These are phyloP conservation scores for Tolypocladium amazonense DNA, from an alignment of 2,329 filamentous ascomycete species.

Conservation along the genomic window DNA sequence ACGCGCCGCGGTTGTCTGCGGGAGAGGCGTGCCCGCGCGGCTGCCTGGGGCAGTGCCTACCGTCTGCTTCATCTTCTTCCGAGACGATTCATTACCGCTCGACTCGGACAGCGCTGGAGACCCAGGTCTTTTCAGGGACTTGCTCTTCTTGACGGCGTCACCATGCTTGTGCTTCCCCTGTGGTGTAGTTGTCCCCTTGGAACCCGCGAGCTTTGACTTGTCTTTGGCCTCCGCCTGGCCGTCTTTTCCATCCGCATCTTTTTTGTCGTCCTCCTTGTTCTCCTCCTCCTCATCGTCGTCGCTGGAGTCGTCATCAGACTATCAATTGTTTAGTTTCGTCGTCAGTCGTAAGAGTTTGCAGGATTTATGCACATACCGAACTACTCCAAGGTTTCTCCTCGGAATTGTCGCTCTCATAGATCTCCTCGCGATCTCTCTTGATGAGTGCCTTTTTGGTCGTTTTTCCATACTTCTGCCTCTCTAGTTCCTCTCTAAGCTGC, in stretches of 20 bases:
- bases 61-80: conserved; percentile 66
- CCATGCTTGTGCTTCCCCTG: conserved; percentile 34
- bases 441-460: conserved; percentile 69
- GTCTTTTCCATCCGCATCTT: conserved; percentile 51
- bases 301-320: conserved; percentile 39
- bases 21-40: conserved; percentile 44
- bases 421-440: conserved; percentile 75
- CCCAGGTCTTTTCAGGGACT: conserved; percentile 69
- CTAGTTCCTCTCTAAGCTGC: conserved; percentile 55
- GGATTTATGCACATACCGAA: conserved; percentile 16
- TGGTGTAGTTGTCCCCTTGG: conserved; percentile 56
- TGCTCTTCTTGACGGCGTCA: conserved; percentile 36
- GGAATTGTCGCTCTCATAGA: conserved; percentile 64
- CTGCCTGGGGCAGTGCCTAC: conserved; percentile 36
- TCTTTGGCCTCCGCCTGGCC: conserved; percentile 39
- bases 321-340: conserved; percentile 8
- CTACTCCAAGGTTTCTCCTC: conserved; percentile 31
- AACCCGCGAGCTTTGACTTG: conserved; percentile 44
- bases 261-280: conserved; percentile 49
- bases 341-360: too few species aligned
- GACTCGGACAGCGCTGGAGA: conserved; percentile 84
- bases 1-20: conserved; percentile 26
- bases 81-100: conserved; percentile 79
- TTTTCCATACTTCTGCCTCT: conserved; percentile 63
- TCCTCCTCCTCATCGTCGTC: conserved; percentile 22